Evolutionary conservation across 1,284 basidiomycete genomes (phyloP).

Genomic region (Athelia sp.): DNA sequence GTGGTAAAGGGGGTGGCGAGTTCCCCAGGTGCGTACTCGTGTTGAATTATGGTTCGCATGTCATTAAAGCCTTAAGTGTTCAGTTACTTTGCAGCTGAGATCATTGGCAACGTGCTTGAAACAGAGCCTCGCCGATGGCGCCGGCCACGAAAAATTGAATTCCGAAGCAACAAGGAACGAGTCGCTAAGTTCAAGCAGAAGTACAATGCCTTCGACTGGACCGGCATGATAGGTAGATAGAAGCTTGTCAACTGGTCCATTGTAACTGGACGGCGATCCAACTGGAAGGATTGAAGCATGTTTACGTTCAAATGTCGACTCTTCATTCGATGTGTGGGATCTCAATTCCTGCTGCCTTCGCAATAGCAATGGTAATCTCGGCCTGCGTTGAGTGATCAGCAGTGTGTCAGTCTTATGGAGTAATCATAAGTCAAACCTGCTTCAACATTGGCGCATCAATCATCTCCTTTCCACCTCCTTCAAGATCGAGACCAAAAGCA

Average conservation of each 20-base stretch:
- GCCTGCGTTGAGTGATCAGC: background rate
- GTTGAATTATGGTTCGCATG: slow-evolving; percentile 3
- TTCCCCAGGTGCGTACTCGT: slow-evolving; percentile 71
- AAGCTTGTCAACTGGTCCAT: background rate
- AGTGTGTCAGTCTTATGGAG: background rate
- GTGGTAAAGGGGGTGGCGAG: slow-evolving; percentile 82
- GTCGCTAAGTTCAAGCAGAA: slow-evolving; percentile 62
- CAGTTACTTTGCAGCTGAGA: slow-evolving; percentile 93
- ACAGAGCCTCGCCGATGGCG: slow-evolving; percentile 87
- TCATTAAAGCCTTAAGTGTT: slow-evolving; percentile 5
- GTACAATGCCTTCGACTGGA: slow-evolving; percentile 78
- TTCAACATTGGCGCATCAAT: slow-evolving; percentile 93
- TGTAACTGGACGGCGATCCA: no score
- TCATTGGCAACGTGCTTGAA: slow-evolving; percentile 89
- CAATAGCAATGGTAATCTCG: background rate
- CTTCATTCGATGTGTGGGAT: background rate
- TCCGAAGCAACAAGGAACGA: slow-evolving; percentile 64
- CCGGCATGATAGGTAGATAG: slow-evolving; percentile 53
- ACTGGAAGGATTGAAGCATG: no score
- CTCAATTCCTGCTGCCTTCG: background rate
- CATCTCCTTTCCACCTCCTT: slow-evolving; percentile 73
- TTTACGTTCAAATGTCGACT: no score
- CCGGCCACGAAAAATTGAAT: slow-evolving; percentile 72
- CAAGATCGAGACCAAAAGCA: slow-evolving; percentile 59
- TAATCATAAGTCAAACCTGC: slow-evolving; percentile 40